Base-by-base conservation (phyloP, 441 rosid genomes). In the Kokia cookei region DNA sequence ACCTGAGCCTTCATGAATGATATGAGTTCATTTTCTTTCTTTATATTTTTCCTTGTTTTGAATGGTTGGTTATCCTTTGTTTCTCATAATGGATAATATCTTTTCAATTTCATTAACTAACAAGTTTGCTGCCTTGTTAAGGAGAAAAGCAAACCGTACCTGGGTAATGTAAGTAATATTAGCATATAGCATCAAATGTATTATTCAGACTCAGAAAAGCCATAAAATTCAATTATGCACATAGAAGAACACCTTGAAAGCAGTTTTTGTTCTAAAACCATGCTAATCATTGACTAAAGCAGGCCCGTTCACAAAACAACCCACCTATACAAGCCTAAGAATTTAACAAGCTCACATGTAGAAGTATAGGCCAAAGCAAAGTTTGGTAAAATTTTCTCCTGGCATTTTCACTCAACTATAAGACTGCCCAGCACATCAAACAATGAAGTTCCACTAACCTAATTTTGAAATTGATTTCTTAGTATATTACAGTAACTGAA, bases 191-290 rank as follows among this genome's bases (percentile, higher is more conserved):
- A 19, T 47, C 54, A 13, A 60, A 37, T 19, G 73, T 19, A 37
- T 48, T 48, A 54, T 48, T 48, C 57, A 26, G 27, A 29, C 42
- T 26, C 14, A 67, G 40, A 67, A 66, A 47, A 67, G 42, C 42
- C 42, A 48, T 26, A 48, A 29, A 67, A 67, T 67, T 26, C 71
- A 67, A 67, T 37, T 69, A 26, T 7, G 37, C 24, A 37, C 19
- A 54, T 35, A 37, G 63, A 69, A 54, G 12, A 70, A 70, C 51
- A 70, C 35, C 73, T 54, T 70, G 63, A 70, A 69, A 70, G 24
- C 50, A 55, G 7, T 19, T 70, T 69, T 68, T 37, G 22, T 24
- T 37, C 63, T 70, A 40, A 55, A 37, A 19, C n/a, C 43, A 35
- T 11, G 47, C 45, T 12, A 69, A 35, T 67, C 14, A 48, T 2